phyloP scores from a whole-genome alignment of 2,329 filamentous ascomycete genomes.

The Colletotrichum sp. region DNA sequence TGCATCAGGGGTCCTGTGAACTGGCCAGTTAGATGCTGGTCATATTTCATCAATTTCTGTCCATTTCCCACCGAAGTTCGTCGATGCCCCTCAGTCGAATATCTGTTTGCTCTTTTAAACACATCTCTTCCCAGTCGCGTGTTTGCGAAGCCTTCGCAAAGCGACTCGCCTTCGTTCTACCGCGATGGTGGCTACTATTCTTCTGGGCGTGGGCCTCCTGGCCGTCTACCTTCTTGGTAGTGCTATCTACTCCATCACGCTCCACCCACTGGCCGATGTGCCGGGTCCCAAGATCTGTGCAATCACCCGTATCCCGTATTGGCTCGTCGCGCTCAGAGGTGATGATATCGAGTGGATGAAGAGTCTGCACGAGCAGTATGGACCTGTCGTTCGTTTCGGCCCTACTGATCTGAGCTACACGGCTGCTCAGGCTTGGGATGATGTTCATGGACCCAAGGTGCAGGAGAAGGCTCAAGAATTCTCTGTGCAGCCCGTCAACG shows the following conservation, averaged over 20 bases:
- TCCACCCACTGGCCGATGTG: slow-evolving; percentile 26
- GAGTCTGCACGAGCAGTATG: slow-evolving; percentile 24
- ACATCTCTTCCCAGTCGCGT: neutral
- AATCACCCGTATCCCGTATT: slow-evolving; percentile 27
- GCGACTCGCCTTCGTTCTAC: neutral
- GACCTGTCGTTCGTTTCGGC: slow-evolving; percentile 23
- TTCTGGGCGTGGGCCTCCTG: neutral
- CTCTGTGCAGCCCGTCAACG: slow-evolving; percentile 22
- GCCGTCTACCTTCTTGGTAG: slow-evolving; percentile 5
- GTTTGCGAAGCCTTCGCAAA: neutral
- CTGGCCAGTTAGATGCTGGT: neutral
- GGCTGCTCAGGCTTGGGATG: slow-evolving; percentile 24
- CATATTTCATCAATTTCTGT: neutral
- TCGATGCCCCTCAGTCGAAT: neutral
- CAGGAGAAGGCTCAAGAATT: slow-evolving; percentile 21
- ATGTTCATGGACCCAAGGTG: slow-evolving; percentile 21
- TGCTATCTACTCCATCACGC: slow-evolving; percentile 24
- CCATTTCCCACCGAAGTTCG: neutral
- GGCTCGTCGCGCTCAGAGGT: slow-evolving; percentile 22
- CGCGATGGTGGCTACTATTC: neutral
- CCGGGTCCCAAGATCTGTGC: slow-evolving; percentile 25
- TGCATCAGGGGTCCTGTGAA: neutral
- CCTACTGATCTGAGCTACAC: slow-evolving; percentile 26
- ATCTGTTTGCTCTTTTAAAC: neutral
- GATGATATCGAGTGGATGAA: slow-evolving; percentile 26